Conservation (phyloP, 140 eudicot genomes). For the Bidens hawaiensis region DNA sequence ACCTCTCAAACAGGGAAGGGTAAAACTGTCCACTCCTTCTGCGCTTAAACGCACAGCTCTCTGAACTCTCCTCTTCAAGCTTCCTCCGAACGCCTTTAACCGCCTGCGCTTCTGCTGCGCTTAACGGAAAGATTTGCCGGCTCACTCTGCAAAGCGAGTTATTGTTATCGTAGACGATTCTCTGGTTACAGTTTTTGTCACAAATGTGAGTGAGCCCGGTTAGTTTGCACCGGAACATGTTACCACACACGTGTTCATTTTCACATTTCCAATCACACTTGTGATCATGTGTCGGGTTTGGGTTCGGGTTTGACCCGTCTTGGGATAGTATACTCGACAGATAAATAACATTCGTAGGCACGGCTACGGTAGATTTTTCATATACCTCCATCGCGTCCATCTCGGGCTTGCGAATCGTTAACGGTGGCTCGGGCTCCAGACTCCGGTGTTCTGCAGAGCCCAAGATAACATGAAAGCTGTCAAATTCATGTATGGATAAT, state of each 20-base stretch:
- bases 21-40: constrained; percentile 60
- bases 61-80: constrained; percentile 70
- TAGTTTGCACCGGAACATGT: constrained; percentile 85
- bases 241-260: constrained; percentile 84
- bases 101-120: constrained; percentile 66
- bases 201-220: constrained; percentile 90
- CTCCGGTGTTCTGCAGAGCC: constrained; percentile 85
- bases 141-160: constrained; percentile 92
- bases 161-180: constrained; percentile 82
- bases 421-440: constrained; percentile 19
- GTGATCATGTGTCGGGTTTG: constrained; percentile 38
- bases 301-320: constrained; percentile 64
- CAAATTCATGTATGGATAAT: constrained; percentile 18
- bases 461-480: constrained; percentile 36
- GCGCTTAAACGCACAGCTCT: constrained; percentile 82
- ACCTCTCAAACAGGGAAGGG: constrained; percentile 90
- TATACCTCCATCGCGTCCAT: constrained; percentile 77
- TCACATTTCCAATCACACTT: constrained; percentile 97
- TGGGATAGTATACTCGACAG: constrained; percentile 87
- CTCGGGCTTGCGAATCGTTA: constrained; percentile 10
- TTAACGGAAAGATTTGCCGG: constrained; percentile 72
- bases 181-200: constrained; percentile 99
- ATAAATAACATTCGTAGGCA: constrained; percentile 78
- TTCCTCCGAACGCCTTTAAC: constrained; percentile 90
- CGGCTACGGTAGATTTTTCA: constrained; percentile 64